These are phyloP conservation scores for Pelagomonas calceolata DNA, from an alignment of 108 stramenopile species.

Conservation along the genomic window DNA sequence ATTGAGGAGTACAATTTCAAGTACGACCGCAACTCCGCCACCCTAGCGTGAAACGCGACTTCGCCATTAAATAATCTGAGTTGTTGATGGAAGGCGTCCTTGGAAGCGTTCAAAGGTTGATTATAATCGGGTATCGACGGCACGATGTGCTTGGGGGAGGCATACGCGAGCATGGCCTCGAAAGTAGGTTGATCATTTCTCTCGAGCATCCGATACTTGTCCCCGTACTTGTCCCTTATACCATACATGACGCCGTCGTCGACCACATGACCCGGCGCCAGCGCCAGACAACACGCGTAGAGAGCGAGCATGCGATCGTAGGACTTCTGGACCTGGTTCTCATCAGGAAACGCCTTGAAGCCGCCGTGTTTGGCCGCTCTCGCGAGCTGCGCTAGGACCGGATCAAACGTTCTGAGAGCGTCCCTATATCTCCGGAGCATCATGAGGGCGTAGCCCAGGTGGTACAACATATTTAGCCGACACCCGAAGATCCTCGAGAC, in stretches of 20 bases:
- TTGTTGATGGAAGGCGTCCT: constrained; percentile 66
- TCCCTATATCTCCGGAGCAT: constrained; percentile 91
- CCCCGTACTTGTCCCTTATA: constrained; percentile 76
- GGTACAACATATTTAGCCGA: constrained; percentile 74
- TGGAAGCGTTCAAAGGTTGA: constrained; percentile 20
- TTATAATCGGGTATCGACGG: constrained; percentile 65
- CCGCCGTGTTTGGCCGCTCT: constrained; percentile 65
- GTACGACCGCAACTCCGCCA: constrained; percentile 77
- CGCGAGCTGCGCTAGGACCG: constrained; percentile 27
- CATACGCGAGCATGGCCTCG: constrained; percentile 68
- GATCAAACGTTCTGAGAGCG: constrained; percentile 55
- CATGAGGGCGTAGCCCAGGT: constrained; percentile 76
- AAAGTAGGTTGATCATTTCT: constrained; percentile 58
- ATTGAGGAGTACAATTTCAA: constrained; percentile 90
- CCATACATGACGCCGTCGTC: constrained; percentile 58
- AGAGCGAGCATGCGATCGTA: constrained; percentile 79
- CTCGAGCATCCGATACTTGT: constrained; percentile 64
- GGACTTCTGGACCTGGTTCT: constrained; percentile 64
- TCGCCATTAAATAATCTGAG: constrained; percentile 68
- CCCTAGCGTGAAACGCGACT: constrained; percentile 51
- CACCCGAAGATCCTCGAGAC: constrained; percentile 59
- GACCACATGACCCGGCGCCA: constrained; percentile 32
- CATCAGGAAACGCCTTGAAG: constrained; percentile 53
- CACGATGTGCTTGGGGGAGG: constrained; percentile 82
- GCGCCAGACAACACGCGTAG: constrained; percentile 52